Conservation (phyloP, 1,284 basidiomycete species). For the Vanrija pseudolonga region DNA sequence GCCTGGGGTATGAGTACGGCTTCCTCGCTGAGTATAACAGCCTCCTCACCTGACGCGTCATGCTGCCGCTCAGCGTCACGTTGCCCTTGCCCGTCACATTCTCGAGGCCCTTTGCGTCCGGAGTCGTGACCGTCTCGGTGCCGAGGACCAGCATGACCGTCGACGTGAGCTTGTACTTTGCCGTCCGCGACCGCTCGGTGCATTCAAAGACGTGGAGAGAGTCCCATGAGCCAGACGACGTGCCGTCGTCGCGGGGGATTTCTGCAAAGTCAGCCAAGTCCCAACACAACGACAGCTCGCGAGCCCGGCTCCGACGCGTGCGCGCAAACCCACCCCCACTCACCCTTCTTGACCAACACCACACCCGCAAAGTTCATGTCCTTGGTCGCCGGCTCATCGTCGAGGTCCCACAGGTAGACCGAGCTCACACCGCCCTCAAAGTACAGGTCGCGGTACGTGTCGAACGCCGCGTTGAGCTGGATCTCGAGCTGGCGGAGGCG, state of each 20-base stretch:
- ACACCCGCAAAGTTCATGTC: conserved; percentile 78
- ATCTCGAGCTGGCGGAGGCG: conserved; percentile 89
- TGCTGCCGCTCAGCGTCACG: conserved; percentile 84
- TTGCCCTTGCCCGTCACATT: conserved; percentile 59
- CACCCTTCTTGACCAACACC: conserved; percentile 92
- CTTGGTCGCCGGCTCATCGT: conserved; percentile 61
- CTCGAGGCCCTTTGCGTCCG: conserved; percentile 34
- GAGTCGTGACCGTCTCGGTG: conserved; percentile 49
- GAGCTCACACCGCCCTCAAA: conserved; percentile 96
- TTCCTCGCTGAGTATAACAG: not conserved
- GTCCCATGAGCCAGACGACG: conserved; percentile 68
- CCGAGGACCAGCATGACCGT: conserved; percentile 96
- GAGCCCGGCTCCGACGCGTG: too few species aligned
- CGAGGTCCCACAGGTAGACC: conserved; percentile 97
- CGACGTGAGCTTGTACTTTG: conserved; percentile 95
- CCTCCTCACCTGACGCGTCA: conserved; percentile 80
- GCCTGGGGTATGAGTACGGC: conserved; percentile 53
- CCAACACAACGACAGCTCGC: not conserved
- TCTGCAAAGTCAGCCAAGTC: not conserved
- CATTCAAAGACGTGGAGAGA: conserved; percentile 98
- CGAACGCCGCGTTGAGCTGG: conserved; percentile 91
- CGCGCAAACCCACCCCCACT: too few species aligned
- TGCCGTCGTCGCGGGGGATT: conserved; percentile 14
- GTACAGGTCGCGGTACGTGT: conserved; percentile 97
- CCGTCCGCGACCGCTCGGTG: conserved; percentile 78